phyloP scores from a whole-genome alignment of 441 rosid species.

The Populus hybrid region DNA sequence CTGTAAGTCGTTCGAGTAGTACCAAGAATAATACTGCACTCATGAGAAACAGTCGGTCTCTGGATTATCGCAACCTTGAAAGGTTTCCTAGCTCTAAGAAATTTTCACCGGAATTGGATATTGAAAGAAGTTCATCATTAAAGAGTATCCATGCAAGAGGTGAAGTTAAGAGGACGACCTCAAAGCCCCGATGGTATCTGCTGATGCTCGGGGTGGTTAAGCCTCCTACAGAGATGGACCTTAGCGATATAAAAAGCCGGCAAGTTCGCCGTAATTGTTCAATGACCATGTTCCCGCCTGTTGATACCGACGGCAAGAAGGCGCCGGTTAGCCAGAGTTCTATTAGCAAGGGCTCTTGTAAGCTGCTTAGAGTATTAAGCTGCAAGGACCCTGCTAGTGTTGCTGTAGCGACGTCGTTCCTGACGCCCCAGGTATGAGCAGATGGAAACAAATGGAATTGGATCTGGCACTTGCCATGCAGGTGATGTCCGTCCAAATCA shows the following conservation, averaged over 20 bases:
- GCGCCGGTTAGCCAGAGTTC: constrained; percentile 23
- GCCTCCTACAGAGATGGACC: constrained; percentile 65
- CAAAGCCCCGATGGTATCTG: constrained; percentile 63
- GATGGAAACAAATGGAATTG: background rate
- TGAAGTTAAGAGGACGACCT: constrained; percentile 23
- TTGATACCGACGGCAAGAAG: constrained; percentile 14
- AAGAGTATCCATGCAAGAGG: constrained; percentile 27
- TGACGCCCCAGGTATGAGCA: constrained; percentile 31
- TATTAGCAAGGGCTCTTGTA: constrained; percentile 44
- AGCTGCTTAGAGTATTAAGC: constrained; percentile 60
- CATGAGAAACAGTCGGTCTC: constrained; percentile 62
- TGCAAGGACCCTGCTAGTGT: constrained; percentile 64
- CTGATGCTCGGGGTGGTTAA: constrained; percentile 65
- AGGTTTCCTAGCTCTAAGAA: constrained; percentile 25
- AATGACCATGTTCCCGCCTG: constrained; percentile 31
- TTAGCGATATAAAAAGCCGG: constrained; percentile 67
- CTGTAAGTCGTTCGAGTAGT: constrained; percentile 27
- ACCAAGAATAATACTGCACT: constrained; percentile 19
- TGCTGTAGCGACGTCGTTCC: constrained; percentile 53
- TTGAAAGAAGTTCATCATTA: constrained; percentile 27
- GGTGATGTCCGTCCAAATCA: background rate
- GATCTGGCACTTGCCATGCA: constrained; percentile 9
- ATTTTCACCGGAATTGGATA: constrained; percentile 11
- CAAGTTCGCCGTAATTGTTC: constrained; percentile 56
- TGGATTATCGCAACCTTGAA: constrained; percentile 43